Evolutionary conservation across 257 asterid genomes (phyloP).

Genomic region (Petunia axillaris): DNA sequence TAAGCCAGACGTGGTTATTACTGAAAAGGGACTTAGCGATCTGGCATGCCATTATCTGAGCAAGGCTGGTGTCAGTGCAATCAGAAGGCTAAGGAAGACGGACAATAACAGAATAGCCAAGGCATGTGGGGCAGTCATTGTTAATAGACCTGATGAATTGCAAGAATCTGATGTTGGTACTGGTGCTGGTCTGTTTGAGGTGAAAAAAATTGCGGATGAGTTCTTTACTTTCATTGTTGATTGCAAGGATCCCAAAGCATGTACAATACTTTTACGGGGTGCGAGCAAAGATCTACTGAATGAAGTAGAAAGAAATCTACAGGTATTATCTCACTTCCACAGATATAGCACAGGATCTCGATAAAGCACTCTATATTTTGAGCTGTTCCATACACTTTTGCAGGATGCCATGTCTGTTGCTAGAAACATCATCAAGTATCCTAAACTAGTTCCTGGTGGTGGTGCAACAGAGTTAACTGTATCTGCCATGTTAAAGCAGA

Average conservation of each 20-base stretch:
- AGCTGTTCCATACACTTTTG: conserved; percentile 24
- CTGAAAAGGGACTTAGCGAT: conserved; percentile 94
- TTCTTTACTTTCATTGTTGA: conserved; percentile 83
- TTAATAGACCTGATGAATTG: conserved; percentile 91
- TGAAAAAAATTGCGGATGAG: conserved; percentile 92
- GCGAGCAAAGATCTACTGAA: conserved; percentile 96
- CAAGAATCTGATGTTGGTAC: conserved; percentile 97
- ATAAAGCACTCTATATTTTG: not conserved
- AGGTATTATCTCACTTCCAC: conserved; percentile 50
- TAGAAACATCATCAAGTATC: conserved; percentile 88
- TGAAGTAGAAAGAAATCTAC: conserved; percentile 97
- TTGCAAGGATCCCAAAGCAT: conserved; percentile 94
- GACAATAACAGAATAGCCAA: conserved; percentile 96
- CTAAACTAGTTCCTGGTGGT: conserved; percentile 98
- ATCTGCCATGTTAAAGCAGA: conserved; percentile 86
- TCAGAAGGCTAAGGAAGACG: conserved; percentile 85
- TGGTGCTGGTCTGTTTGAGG: conserved; percentile 95
- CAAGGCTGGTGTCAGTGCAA: conserved; percentile 96
- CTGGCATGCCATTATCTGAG: conserved; percentile 88
- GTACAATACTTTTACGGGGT: conserved; percentile 91
- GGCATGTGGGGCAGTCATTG: conserved; percentile 97
- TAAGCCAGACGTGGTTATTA: conserved; percentile 85
- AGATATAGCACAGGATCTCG: not conserved
- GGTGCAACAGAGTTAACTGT: conserved; percentile 98
- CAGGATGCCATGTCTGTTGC: conserved; percentile 99